Evolutionary conservation across 1,284 basidiomycete genomes (phyloP), one percentile per base, ranked within the genome.

Genomic region (Ustilago lituana): DNA sequence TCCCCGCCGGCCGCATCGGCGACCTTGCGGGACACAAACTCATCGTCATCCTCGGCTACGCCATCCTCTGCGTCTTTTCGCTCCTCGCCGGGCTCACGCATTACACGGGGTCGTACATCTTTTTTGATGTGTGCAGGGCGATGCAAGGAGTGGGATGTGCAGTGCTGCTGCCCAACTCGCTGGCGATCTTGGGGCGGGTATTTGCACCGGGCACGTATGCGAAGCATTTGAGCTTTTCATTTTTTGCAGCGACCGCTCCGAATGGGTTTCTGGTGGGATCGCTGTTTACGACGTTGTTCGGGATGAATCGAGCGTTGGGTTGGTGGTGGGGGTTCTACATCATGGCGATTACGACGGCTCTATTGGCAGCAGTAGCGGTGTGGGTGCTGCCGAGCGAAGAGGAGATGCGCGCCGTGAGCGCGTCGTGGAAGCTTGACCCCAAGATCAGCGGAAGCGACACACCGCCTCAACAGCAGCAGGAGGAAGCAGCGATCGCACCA

Each of bases 281-380:
- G 9, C 27, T 67, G 2, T 70, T 78, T 27, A 52, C 59, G 15
- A 59, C 60, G 0, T 48, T 76, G 32, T 36, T 74, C 32, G 46
- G 50, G 8, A 53, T 57, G 38, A 56, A 65, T 23, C 24, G 19
- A 1, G 24, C 36, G 1, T 19, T 68, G 15, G 59, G 54, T 7
- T 78, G 76, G 76, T 45, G n/a, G 6, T 76, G 68, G 62, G 67
- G 52, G 4, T 78, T 66, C 40, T 78, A 76, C 47, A 19, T 76
- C 23, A 60, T 67, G 36, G 57, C 69, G 9, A 74, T 78, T 36
- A 35, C 52, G 0, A 23, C 51, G 10, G 56, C 54, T 0, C 12
- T 68, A 1, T 38, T 78, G 11, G 66, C 67, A 6, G 45, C 39
- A 4, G 2, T 57, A 9, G 55, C 69, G 12, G 19, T 52, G 1